Evolutionary conservation across 116 monocot genomes (phyloP).

Genomic region (Posidonia oceanica): DNA sequence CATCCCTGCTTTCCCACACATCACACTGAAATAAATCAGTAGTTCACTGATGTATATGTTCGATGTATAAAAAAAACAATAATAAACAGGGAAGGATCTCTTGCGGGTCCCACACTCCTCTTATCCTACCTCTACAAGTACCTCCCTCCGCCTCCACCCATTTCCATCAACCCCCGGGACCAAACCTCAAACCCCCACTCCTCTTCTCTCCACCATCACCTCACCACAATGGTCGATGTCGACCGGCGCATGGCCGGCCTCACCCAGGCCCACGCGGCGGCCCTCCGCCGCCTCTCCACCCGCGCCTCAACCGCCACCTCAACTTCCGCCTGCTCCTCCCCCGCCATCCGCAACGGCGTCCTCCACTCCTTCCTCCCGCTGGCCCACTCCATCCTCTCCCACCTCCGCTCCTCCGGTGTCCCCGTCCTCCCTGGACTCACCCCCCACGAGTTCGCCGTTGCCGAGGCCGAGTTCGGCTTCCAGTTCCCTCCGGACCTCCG

Average conservation of each 20-base stretch:
- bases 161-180: background rate
- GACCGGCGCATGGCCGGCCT: constrained; percentile 41
- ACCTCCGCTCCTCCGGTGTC: constrained; percentile 39
- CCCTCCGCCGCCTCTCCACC: constrained; percentile 53
- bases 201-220: background rate
- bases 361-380: constrained; percentile 50
- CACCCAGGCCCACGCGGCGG: constrained; percentile 39
- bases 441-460: constrained; percentile 28
- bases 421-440: constrained; percentile 42
- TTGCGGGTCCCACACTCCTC: background rate
- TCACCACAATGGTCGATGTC: constrained; percentile 56
- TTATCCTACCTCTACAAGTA: background rate
- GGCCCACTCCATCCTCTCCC: constrained; percentile 45
- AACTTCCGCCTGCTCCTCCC: constrained; percentile 16
- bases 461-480: constrained; percentile 43
- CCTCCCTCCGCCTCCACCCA: background rate
- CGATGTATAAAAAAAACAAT: no score
- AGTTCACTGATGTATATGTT: no score
- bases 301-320: constrained; percentile 33
- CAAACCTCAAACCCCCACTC: background rate
- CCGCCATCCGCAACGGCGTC: constrained; percentile 22
- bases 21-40: no score
- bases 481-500: constrained; percentile 67
- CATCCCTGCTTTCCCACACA: no score
- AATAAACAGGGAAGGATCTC: no score